A percentile compares a stretch with the other conserved stretches of the same genome.
phyloP scores from a whole-genome alignment of 768 basidiomycete species.

The Kondoa subrosea region DNA sequence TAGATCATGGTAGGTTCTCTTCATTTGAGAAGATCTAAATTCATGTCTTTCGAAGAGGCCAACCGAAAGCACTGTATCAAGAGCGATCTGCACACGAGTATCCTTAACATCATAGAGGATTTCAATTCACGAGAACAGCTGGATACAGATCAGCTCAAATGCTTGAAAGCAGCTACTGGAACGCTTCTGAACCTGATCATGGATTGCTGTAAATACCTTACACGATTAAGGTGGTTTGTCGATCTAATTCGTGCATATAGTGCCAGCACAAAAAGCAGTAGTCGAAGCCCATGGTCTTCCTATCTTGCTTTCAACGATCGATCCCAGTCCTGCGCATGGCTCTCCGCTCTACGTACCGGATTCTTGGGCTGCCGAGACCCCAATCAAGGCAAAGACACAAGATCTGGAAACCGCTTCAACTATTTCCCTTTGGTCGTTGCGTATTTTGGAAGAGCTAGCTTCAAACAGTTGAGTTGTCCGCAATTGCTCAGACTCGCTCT shows the following conservation, averaged over 20 bases:
- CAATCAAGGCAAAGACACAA: neutral
- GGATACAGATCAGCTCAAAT: neutral
- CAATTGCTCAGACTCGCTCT: neutral
- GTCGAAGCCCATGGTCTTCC: neutral
- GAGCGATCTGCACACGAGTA: neutral
- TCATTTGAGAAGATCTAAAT: neutral
- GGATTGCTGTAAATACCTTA: neutral
- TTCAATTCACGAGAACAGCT: neutral
- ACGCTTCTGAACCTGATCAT: slow-evolving; percentile 5
- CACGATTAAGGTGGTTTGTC: neutral
- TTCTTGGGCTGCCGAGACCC: neutral
- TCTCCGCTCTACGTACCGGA: neutral
- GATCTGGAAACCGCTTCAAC: neutral
- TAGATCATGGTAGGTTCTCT: neutral
- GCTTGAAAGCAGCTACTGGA: neutral
- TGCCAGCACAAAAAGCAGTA: neutral
- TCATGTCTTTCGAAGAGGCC: neutral
- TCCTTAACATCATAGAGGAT: neutral
- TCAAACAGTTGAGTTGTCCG: neutral
- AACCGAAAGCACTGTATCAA: slow-evolving; percentile 1
- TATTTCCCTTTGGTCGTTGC: neutral
- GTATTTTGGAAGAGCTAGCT: neutral
- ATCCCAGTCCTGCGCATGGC: neutral
- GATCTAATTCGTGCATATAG: neutral
- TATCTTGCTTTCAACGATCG: neutral